Evolutionary conservation across 306 rosid species (phyloP).

Genomic region (Cyclanthera cordifolia): DNA sequence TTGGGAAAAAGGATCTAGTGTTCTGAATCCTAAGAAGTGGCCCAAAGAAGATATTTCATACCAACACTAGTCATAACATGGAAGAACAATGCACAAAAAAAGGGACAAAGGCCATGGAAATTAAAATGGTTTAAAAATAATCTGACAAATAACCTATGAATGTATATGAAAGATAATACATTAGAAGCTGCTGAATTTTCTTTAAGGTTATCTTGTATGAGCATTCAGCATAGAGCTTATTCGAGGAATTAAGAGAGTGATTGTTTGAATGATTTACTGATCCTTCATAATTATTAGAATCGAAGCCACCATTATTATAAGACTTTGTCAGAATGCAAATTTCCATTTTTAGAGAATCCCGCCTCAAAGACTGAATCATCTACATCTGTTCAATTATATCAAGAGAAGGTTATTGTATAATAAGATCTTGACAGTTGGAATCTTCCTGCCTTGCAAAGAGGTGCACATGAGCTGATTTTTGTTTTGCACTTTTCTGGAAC

Average conservation of each 20-base stretch:
- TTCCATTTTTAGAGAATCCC: constrained; percentile 37
- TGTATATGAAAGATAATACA: too few species aligned
- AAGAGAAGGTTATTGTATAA: constrained; percentile 33
- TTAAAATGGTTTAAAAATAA: neutral
- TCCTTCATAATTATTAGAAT: constrained; percentile 34
- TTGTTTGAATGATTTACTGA: constrained; percentile 31
- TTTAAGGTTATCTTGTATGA: neutral
- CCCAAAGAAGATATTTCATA: neutral
- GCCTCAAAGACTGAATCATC: constrained; percentile 33
- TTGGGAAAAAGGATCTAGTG: neutral
- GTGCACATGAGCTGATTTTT: constrained; percentile 76
- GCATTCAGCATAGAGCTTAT: constrained; percentile 54
- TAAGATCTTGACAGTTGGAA: constrained; percentile 31
- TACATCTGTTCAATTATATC: constrained; percentile 31
- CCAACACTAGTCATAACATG: neutral
- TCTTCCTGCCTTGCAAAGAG: constrained; percentile 86
- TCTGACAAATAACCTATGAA: too few species aligned
- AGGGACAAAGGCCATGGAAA: neutral
- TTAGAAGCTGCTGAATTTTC: neutral
- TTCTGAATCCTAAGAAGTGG: neutral
- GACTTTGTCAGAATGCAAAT: constrained; percentile 32
- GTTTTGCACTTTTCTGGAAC: constrained; percentile 59
- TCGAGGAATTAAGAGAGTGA: constrained; percentile 29
- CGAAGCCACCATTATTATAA: constrained; percentile 42
- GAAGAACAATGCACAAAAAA: neutral